Percentiles rank a stretch among this genome's conserved stretches.
Conservation (phyloP, 768 basidiomycete genomes). For the Russula sp. region DNA sequence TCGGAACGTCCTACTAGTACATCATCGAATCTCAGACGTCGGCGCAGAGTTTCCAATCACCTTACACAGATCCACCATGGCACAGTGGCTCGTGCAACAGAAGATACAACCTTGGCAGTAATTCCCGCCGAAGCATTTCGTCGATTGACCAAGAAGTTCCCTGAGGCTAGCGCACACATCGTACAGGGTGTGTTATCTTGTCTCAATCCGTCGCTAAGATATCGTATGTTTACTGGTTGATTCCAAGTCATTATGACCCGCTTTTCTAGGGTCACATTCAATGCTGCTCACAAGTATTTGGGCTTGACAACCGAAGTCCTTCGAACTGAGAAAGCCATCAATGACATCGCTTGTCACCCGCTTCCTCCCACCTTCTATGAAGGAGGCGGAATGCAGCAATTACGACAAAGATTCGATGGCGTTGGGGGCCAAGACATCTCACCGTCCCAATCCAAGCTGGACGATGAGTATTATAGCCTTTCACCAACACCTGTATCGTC, state of each 20-base stretch:
- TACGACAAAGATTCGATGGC: slow-evolving; percentile 86
- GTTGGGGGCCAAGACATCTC: slow-evolving; percentile 31
- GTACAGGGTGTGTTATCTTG: slow-evolving; percentile 64
- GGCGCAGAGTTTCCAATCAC: slow-evolving; percentile 11
- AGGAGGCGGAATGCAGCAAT: slow-evolving; percentile 80
- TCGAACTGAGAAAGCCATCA: slow-evolving; percentile 94
- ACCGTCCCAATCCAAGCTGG: slow-evolving; percentile 37
- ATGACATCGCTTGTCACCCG: slow-evolving; percentile 94
- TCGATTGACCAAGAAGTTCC: slow-evolving; percentile 90
- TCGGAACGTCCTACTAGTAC: slow-evolving; percentile 15
- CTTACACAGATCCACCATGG: slow-evolving; percentile 49
- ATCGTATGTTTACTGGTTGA: slow-evolving; percentile 11
- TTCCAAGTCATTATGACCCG: slow-evolving; percentile 79
- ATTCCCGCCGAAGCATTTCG: slow-evolving; percentile 98
- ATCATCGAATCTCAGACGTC: slow-evolving; percentile 9
- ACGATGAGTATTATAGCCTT: slow-evolving; percentile 52
- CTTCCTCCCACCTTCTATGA: slow-evolving; percentile 89
- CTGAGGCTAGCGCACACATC: slow-evolving; percentile 94
- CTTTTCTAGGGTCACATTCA: slow-evolving; percentile 95
- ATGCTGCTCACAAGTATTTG: slow-evolving; percentile 93
- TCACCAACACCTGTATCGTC: slow-evolving; percentile 24
- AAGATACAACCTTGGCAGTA: slow-evolving; percentile 95
- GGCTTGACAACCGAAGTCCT: slow-evolving; percentile 93
- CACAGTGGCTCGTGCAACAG: slow-evolving; percentile 86
- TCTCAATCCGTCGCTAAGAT: neutral